Evolutionary conservation across 108 stramenopile genomes (phyloP).

Genomic region (Phaeodactylum tricornutum): DNA sequence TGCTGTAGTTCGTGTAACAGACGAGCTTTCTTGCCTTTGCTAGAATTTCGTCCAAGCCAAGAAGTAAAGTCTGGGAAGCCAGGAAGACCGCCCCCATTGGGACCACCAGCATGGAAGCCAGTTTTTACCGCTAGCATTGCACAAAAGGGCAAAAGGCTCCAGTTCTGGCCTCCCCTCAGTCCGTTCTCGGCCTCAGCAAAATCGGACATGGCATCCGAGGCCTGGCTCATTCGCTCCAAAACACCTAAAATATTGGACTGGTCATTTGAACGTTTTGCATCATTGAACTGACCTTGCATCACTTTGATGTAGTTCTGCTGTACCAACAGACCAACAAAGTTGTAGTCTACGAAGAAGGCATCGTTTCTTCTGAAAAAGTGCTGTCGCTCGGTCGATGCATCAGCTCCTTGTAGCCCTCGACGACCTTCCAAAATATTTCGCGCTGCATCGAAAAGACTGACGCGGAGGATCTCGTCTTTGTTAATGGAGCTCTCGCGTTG

Average conservation of each 20-base stretch:
- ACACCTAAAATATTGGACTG: slow-evolving; percentile 21
- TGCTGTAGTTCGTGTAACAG: slow-evolving; percentile 78
- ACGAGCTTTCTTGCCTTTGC: slow-evolving; percentile 68
- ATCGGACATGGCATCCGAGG: slow-evolving; percentile 81
- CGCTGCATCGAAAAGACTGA: slow-evolving; percentile 88
- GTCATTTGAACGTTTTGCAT: slow-evolving; percentile 36
- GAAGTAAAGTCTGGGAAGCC: slow-evolving; percentile 90
- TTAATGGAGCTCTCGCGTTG: slow-evolving; percentile 51
- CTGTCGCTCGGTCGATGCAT: slow-evolving; percentile 33
- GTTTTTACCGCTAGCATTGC: slow-evolving; percentile 82
- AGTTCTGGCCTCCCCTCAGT: slow-evolving; percentile 86
- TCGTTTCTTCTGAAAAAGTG: slow-evolving; percentile 77
- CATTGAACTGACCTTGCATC: slow-evolving; percentile 26
- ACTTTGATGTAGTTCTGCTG: slow-evolving; percentile 92
- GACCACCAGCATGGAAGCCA: slow-evolving; percentile 75
- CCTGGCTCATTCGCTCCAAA: slow-evolving; percentile 58
- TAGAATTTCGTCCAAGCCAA: slow-evolving; percentile 94
- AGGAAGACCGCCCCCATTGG: slow-evolving; percentile 57
- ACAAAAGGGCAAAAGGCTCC: slow-evolving; percentile 81
- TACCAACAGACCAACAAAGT: slow-evolving; percentile 84
- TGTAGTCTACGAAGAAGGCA: slow-evolving; percentile 95
- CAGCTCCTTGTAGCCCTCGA: slow-evolving; percentile 34
- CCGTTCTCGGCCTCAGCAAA: slow-evolving; percentile 69
- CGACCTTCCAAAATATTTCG: slow-evolving; percentile 69
- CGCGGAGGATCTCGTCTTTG: slow-evolving; percentile 87